Conservation (phyloP, 176 grass and related monocot genomes). For the Rhynchospora pubera region DNA sequence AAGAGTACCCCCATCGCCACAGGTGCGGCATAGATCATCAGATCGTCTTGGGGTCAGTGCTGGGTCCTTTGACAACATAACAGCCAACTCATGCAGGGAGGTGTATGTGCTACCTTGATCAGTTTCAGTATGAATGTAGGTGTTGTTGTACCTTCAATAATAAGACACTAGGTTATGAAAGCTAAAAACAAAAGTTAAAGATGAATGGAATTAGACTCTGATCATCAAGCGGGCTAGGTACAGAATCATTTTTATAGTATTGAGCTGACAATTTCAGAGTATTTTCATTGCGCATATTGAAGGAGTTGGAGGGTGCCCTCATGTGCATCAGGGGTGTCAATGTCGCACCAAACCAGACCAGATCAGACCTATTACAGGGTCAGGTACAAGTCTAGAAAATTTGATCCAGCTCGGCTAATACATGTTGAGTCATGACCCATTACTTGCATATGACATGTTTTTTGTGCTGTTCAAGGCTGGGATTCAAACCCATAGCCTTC, state of each 20-base stretch:
- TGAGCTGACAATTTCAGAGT: not conserved
- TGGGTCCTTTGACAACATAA: slow-evolving; percentile 26
- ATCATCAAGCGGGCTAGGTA: not conserved
- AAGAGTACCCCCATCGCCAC: slow-evolving; percentile 34
- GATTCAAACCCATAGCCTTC: not conserved
- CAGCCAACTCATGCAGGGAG: slow-evolving; percentile 35
- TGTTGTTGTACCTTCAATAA: slow-evolving; percentile 34
- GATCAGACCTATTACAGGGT: not conserved
- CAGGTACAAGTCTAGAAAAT: not conserved
- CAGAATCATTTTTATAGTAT: not conserved
- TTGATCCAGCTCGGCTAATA: not conserved
- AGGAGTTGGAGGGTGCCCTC: not conserved
- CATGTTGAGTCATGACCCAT: not conserved
- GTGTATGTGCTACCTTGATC: slow-evolving; percentile 16
- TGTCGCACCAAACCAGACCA: not conserved
- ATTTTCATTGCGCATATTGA: not conserved
- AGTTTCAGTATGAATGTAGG: slow-evolving; percentile 31
- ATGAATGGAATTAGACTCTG: not conserved
- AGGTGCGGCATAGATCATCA: slow-evolving; percentile 41
- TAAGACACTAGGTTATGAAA: not conserved
- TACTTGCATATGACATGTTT: not conserved
- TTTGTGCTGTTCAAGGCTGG: not conserved
- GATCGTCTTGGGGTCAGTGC: slow-evolving; percentile 19
- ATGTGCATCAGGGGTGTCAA: not conserved
- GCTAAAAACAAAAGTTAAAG: not conserved